Evolutionary conservation across 352 stramenopile species (phyloP).

Genomic region (Globisporangium acanthophoron): DNA sequence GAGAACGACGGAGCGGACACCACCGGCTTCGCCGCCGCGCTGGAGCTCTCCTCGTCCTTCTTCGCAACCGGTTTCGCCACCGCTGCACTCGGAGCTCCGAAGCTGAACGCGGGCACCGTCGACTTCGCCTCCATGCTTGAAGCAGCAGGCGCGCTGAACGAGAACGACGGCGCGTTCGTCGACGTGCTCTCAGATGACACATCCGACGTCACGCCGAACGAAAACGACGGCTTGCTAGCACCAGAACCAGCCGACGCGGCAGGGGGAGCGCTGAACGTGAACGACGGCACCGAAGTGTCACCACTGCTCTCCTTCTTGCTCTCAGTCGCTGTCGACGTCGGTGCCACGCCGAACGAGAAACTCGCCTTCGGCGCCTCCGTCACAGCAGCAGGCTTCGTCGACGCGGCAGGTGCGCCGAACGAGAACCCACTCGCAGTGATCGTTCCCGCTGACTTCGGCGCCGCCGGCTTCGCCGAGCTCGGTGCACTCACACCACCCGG

Average conservation of each 20-base stretch:
- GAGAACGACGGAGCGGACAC: constrained; percentile 11
- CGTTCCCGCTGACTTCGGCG: constrained; percentile 2
- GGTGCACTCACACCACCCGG: constrained; percentile 14
- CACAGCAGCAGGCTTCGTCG: constrained; percentile 4
- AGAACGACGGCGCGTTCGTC: constrained; percentile 20
- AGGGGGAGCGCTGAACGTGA: constrained; percentile 46
- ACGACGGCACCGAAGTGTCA: constrained; percentile 23
- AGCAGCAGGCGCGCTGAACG: constrained; percentile 8
- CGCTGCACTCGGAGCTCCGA: constrained; percentile 9
- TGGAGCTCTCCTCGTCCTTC: background rate
- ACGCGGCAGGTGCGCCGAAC: constrained; percentile 16
- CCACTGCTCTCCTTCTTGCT: constrained; percentile 14
- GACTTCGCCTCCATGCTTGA: constrained; percentile 2
- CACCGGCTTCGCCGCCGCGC: constrained; percentile 7
- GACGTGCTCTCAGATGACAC: background rate
- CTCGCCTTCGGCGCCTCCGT: constrained; percentile 7
- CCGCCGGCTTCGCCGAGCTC: constrained; percentile 1
- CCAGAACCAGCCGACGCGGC: constrained; percentile 11
- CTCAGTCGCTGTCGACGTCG: background rate
- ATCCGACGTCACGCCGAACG: constrained; percentile 13
- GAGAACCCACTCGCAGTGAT: constrained; percentile 21
- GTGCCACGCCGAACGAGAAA: constrained; percentile 26
- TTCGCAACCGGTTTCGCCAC: background rate
- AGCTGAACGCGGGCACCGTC: constrained; percentile 24
- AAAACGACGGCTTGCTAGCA: constrained; percentile 17